Percentiles rank a stretch among this genome's conserved stretches.
Evolutionary conservation across 805 yeast species (phyloP).

Genomic region (Nakazawaea populi): DNA sequence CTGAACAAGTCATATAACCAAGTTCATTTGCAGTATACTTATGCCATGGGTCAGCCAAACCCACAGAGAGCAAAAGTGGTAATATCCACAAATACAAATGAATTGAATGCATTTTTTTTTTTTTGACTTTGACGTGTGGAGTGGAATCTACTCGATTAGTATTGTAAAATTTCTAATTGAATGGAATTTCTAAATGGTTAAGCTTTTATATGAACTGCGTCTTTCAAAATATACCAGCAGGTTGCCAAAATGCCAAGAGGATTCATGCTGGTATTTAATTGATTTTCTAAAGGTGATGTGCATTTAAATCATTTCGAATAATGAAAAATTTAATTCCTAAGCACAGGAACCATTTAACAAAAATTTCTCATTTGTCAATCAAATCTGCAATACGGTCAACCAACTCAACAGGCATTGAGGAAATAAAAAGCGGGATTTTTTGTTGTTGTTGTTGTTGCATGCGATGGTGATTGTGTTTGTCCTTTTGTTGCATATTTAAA

Average conservation of each 20-base stretch:
- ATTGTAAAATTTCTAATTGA: neutral
- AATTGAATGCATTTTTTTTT: neutral
- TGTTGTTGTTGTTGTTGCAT: neutral
- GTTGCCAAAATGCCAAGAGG: neutral
- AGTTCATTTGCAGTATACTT: constrained; percentile 1
- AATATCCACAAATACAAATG: neutral
- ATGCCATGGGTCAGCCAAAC: neutral
- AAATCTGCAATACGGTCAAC: neutral
- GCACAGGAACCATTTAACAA: neutral
- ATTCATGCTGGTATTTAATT: neutral
- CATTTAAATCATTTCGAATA: neutral
- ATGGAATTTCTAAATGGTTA: too few species aligned
- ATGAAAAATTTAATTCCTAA: neutral
- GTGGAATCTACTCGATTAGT: too few species aligned
- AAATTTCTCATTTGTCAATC: neutral
- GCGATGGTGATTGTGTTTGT: neutral
- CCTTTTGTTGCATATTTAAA: too few species aligned
- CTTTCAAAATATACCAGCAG: too few species aligned
- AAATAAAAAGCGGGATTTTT: neutral
- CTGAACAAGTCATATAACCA: constrained; percentile 1
- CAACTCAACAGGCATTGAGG: neutral
- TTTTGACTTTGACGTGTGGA: too few species aligned
- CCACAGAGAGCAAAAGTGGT: neutral
- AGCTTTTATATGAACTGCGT: too few species aligned
- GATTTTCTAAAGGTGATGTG: neutral